Conservation (phyloP, 495 filamentous ascomycete genomes). For the Cercophora scortea region DNA sequence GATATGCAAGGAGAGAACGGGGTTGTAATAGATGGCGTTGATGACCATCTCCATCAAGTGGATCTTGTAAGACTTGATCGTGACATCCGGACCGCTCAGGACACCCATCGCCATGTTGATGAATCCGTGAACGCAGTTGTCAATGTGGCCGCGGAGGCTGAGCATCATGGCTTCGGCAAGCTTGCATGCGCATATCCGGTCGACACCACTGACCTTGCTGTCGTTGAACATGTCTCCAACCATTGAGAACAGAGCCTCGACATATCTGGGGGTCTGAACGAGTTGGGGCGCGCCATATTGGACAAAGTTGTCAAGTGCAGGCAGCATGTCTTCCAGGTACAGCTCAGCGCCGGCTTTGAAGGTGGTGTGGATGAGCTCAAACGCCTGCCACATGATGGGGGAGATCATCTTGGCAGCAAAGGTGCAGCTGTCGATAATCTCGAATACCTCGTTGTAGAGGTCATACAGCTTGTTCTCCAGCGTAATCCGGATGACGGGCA, state of each 20-base stretch:
- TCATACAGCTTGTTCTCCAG: constrained; percentile 97
- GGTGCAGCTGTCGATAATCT: constrained; percentile 99
- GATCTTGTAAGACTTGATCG: constrained; percentile 83
- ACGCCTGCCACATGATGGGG: constrained; percentile 95
- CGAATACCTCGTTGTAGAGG: constrained; percentile 95
- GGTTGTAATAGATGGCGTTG: constrained; percentile 97
- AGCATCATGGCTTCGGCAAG: constrained; percentile 96
- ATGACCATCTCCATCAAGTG: constrained; percentile 99
- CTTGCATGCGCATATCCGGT: constrained; percentile 98
- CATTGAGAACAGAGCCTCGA: constrained; percentile 81
- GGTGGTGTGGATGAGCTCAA: constrained; percentile 90
- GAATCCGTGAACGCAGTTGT: constrained; percentile 79
- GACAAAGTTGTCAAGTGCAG: constrained; percentile 93
- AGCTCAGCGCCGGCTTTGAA: constrained; percentile 96
- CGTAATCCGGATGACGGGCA: constrained; percentile 94
- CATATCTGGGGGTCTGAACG: constrained; percentile 73
- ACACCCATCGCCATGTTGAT: constrained; percentile 80
- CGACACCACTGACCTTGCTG: constrained; percentile 81
- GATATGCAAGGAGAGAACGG: constrained; percentile 68
- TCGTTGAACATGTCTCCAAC: constrained; percentile 60
- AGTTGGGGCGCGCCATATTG: constrained; percentile 78
- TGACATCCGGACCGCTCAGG: constrained; percentile 60
- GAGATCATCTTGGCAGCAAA: constrained; percentile 94
- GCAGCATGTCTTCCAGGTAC: constrained; percentile 98
- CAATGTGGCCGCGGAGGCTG: constrained; percentile 82